Evolutionary conservation across 2,329 filamentous ascomycete genomes (phyloP), one percentile per base, ranked within the genome.

Genomic region (Cercospora canescens): DNA sequence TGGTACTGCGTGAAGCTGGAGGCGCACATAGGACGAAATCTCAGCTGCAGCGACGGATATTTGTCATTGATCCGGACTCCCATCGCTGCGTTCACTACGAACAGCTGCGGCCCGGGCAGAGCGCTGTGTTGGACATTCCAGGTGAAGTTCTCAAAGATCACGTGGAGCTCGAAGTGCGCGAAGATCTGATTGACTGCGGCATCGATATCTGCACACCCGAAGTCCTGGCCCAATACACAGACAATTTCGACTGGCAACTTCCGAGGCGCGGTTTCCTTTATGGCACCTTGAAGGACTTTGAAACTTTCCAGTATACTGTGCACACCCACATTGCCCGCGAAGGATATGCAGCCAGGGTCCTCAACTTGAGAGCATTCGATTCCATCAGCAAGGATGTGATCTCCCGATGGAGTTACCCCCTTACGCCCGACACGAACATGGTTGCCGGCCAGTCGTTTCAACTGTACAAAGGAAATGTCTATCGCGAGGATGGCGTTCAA

Each of bases 141-240:
- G 86, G 91, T 2, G 89, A 92, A 39, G 83, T 97, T n/a, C 82
- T 97, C 18, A 88, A 90, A 60, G 85, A 87, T 57, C 85, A 91
- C 70, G 83, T 86, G 6, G 92, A 96, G 76, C 86, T 97, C 59
- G 93, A 96, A 72, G 84, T 97, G 21, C 88, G 94, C 41, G 88
- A 91, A 69, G 94, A 99, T 79, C 82, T 99, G 65, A 91, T 98
- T 68, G 95, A 99, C 78, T 94, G 93, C 72, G 91, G 92, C 60
- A 95, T 99, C 74, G 95, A 99, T 77, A 98, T 99, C 70, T 98
- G 94, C 80, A 98, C 95, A 1, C 94, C 94, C 0, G 95, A 98
- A 76, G 94, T 97, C 8, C 86, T 98, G 50, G 94, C 94, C 7
- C 82, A 98, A 64, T 99, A 95, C 92, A 95, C 93, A 8, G 95